Evolutionary conservation across 1,284 basidiomycete species (phyloP).

Genomic region (Xerocomus minutiporus): DNA sequence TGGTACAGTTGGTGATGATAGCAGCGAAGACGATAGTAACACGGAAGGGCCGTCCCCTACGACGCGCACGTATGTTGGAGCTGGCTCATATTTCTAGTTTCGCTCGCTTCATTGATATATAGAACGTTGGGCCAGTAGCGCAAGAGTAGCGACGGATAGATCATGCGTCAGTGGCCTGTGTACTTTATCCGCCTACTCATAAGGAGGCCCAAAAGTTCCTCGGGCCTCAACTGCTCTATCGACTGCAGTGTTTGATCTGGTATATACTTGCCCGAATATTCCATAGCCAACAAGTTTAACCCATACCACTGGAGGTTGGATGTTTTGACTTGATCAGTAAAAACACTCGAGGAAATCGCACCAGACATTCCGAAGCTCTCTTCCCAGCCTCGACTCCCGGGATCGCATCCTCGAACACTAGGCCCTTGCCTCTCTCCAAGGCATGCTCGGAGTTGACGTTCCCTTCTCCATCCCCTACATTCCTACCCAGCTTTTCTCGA

Average conservation of each 20-base stretch:
- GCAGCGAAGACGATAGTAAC: constrained; percentile 24
- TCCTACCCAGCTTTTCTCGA: constrained; percentile 45
- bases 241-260: constrained; percentile 55
- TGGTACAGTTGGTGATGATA: constrained; percentile 10
- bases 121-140: background rate
- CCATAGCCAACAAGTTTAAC: constrained; percentile 56
- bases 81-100: constrained; percentile 32
- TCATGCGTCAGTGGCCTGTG: background rate
- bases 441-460: constrained; percentile 38
- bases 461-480: constrained; percentile 49
- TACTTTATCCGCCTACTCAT: constrained; percentile 25
- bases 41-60: background rate
- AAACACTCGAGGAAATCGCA: constrained; percentile 32
- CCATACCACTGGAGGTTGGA: constrained; percentile 57
- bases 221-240: constrained; percentile 64
- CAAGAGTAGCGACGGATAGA: background rate
- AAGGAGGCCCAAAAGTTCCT: constrained; percentile 69
- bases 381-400: constrained; percentile 72
- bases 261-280: constrained; percentile 40
- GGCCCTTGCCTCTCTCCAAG: constrained; percentile 51
- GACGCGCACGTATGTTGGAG: constrained; percentile 23
- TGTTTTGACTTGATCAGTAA: background rate
- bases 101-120: background rate
- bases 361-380: constrained; percentile 72
- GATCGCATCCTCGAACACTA: constrained; percentile 75